Conservation (phyloP, 345 rosid genomes). For the Pelargonium nanum region DNA sequence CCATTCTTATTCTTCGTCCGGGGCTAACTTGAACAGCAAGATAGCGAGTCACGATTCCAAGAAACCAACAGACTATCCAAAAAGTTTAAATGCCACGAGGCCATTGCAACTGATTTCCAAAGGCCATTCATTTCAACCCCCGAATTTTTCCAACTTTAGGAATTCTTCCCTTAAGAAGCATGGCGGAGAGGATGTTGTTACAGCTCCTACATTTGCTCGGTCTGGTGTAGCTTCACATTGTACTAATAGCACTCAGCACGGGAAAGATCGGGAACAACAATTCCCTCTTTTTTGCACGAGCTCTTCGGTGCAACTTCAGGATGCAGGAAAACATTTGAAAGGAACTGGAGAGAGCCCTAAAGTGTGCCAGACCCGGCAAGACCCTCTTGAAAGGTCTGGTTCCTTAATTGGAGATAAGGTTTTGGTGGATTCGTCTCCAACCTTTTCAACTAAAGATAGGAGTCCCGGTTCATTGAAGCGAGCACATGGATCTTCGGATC, state of each 20-base stretch:
- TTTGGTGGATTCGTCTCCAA: too few species aligned
- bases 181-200: not conserved
- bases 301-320: not conserved
- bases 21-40: constrained; percentile 6
- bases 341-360: not conserved
- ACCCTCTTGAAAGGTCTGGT: too few species aligned
- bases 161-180: not conserved
- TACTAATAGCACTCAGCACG: not conserved
- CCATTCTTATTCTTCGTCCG: constrained; percentile 17
- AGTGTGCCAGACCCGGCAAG: too few species aligned
- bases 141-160: not conserved
- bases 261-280: not conserved
- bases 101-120: not conserved
- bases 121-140: not conserved
- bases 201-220: not conserved
- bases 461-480: too few species aligned
- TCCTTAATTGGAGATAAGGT: too few species aligned
- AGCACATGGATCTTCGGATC: too few species aligned
- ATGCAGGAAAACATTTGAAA: not conserved
- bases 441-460: too few species aligned
- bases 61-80: not conserved
- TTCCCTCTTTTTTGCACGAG: not conserved
- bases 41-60: not conserved
- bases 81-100: not conserved
- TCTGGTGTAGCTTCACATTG: not conserved